Evolutionary conservation across 192 early-diverging fungal genomes (phyloP).

Genomic region (Ambispora gerdemannii): DNA sequence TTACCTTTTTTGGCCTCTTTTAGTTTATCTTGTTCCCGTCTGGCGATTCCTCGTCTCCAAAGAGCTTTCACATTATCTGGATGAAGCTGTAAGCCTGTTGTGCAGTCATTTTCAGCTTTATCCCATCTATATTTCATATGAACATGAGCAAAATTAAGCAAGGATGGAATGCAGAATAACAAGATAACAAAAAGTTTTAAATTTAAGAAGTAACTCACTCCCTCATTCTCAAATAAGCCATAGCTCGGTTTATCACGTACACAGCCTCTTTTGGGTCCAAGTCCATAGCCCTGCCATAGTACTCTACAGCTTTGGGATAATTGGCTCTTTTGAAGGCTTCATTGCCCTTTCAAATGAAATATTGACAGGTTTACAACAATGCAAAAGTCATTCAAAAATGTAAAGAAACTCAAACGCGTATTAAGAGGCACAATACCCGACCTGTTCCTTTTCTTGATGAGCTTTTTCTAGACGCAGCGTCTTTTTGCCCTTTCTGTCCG

Average conservation of each 20-base stretch:
- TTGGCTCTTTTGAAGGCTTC: conserved; percentile 52
- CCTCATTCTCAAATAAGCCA: conserved; percentile 75
- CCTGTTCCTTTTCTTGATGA: conserved; percentile 25
- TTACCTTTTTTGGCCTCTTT: conserved; percentile 55
- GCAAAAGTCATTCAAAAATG: background rate
- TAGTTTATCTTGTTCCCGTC: conserved; percentile 46
- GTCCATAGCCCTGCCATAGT: conserved; percentile 65
- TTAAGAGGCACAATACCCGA: conserved; percentile 10
- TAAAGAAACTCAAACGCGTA: background rate
- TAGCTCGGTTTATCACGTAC: conserved; percentile 71
- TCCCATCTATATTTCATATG: conserved; percentile 40
- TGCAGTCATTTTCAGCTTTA: conserved; percentile 68
- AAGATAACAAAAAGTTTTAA: background rate
- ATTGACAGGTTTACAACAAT: background rate
- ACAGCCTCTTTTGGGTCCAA: conserved; percentile 59
- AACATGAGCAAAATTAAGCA: background rate
- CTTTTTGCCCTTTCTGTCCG: conserved; percentile 27
- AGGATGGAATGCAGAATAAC: background rate
- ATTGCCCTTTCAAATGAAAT: conserved; percentile 54
- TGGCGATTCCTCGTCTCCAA: conserved; percentile 71
- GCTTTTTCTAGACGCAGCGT: conserved; percentile 19
- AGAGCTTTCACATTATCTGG: conserved; percentile 74
- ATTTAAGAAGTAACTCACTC: too few relatives aligned
- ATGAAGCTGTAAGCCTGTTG: conserved; percentile 55
- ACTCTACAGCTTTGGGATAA: conserved; percentile 54